These are phyloP conservation scores for Lipomyces mesembrius DNA, from an alignment of 805 yeast species.

Conservation along the genomic window DNA sequence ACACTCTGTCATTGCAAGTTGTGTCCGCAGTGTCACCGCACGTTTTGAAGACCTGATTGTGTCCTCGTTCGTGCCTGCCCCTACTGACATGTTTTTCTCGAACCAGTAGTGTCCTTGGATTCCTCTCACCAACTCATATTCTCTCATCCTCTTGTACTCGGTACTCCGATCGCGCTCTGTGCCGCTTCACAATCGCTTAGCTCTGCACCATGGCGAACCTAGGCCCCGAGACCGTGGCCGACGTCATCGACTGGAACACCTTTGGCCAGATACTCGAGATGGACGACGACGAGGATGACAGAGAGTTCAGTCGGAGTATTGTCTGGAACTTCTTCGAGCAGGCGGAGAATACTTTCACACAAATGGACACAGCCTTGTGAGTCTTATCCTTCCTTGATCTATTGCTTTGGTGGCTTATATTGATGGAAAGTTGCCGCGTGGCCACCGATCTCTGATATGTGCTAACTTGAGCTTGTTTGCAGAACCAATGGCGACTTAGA, in stretches of 20 bases:
- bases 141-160: not conserved
- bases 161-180: not conserved
- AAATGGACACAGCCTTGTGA: slow-evolving; percentile 63
- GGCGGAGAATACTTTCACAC: slow-evolving; percentile 75
- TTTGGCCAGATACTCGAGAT: slow-evolving; percentile 85
- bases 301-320: slow-evolving; percentile 79
- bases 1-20: not conserved
- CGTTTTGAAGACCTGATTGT: no score
- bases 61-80: no score
- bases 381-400: slow-evolving; percentile 2
- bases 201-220: slow-evolving; percentile 14
- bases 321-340: slow-evolving; percentile 88
- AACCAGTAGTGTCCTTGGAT: no score
- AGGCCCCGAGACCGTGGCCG: slow-evolving; percentile 42
- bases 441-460: not conserved
- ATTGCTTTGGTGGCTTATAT: not conserved
- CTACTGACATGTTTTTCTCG: no score
- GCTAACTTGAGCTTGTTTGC: slow-evolving; percentile 2
- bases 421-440: not conserved
- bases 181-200: not conserved
- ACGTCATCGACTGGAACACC: slow-evolving; percentile 84
- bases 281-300: slow-evolving; percentile 79
- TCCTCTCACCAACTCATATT: not conserved
- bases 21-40: no score
- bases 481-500: slow-evolving; percentile 48